These are phyloP conservation scores for Paralagenidium karlingii DNA, from an alignment of 352 stramenopile genomes.

Conservation along the genomic window DNA sequence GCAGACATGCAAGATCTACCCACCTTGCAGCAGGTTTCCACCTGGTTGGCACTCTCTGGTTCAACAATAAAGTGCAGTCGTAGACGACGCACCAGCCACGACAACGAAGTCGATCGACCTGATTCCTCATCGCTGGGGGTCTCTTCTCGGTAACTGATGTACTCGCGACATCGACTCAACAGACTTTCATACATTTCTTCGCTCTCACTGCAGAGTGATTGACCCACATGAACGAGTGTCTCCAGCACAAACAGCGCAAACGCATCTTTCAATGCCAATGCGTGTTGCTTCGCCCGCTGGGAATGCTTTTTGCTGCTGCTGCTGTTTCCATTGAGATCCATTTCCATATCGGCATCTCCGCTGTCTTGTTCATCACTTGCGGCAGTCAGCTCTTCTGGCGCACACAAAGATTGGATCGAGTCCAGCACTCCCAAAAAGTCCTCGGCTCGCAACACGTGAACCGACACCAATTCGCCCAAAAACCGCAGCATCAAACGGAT, in stretches of 20 bases:
- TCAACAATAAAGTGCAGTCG: slow-evolving; percentile 55
- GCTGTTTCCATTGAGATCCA: not conserved
- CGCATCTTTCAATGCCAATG: slow-evolving; percentile 64
- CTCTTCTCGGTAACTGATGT: slow-evolving; percentile 46
- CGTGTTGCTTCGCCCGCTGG: slow-evolving; percentile 27
- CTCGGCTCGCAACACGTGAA: slow-evolving; percentile 40
- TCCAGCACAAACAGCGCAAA: slow-evolving; percentile 58
- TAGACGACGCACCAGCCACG: slow-evolving; percentile 57
- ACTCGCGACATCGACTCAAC: slow-evolving; percentile 55
- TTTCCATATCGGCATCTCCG: not conserved
- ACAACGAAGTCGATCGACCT: slow-evolving; percentile 19
- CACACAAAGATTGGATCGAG: slow-evolving; percentile 47
- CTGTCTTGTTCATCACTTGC: slow-evolving; percentile 21
- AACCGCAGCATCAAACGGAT: slow-evolving; percentile 52
- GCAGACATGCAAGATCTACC: too few species aligned
- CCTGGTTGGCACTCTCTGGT: slow-evolving; percentile 38
- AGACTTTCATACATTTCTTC: slow-evolving; percentile 61
- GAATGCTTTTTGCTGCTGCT: slow-evolving; percentile 1
- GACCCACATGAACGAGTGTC: slow-evolving; percentile 45
- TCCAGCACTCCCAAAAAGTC: slow-evolving; percentile 51
- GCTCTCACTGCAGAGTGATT: slow-evolving; percentile 19
- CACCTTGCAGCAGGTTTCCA: slow-evolving; percentile 42
- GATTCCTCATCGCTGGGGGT: too few species aligned
- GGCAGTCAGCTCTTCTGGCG: slow-evolving; percentile 33
- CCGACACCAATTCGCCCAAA: slow-evolving; percentile 36